Conservation (phyloP, 257 asterid genomes). For the Nicotiana tabacum region DNA sequence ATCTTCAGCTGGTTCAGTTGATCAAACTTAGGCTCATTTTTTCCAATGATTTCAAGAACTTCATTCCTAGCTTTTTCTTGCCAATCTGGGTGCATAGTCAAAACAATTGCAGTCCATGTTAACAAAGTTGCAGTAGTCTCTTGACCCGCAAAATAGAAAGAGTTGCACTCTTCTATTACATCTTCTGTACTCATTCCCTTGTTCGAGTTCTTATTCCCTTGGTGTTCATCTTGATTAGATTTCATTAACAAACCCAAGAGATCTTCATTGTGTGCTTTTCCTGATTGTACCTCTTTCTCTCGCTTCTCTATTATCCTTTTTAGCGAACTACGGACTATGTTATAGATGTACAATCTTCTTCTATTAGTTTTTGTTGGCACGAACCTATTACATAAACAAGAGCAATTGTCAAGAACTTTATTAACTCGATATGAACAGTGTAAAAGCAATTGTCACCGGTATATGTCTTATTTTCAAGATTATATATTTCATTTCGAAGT, state of each 20-base stretch:
- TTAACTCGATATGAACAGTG: too few species aligned
- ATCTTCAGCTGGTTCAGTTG: conserved; percentile 19
- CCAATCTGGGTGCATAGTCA: conserved; percentile 27
- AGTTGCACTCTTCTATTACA: conserved; percentile 27
- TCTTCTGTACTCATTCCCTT: conserved; percentile 22
- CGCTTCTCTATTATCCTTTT: conserved; percentile 1
- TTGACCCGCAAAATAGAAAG: conserved; percentile 29
- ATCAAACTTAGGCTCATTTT: conserved; percentile 14
- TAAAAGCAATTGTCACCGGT: too few species aligned
- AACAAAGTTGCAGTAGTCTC: conserved; percentile 26
- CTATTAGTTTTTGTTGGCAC: conserved; percentile 26
- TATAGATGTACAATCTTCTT: conserved; percentile 26
- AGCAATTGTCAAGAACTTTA: background rate
- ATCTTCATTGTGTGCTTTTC: conserved; percentile 4
- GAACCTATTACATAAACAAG: conserved; percentile 6
- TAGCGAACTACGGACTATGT: conserved; percentile 11
- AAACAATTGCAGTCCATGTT: conserved; percentile 21
- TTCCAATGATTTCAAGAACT: conserved; percentile 18
- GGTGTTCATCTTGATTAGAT: conserved; percentile 6
- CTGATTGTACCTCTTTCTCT: background rate
- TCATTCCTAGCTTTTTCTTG: conserved; percentile 24
- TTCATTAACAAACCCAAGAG: conserved; percentile 21
- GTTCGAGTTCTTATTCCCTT: background rate
- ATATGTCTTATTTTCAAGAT: too few species aligned
- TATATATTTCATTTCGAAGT: too few species aligned